Conservation (phyloP, 2,329 filamentous ascomycete genomes). For the Sclerotinia minor region DNA sequence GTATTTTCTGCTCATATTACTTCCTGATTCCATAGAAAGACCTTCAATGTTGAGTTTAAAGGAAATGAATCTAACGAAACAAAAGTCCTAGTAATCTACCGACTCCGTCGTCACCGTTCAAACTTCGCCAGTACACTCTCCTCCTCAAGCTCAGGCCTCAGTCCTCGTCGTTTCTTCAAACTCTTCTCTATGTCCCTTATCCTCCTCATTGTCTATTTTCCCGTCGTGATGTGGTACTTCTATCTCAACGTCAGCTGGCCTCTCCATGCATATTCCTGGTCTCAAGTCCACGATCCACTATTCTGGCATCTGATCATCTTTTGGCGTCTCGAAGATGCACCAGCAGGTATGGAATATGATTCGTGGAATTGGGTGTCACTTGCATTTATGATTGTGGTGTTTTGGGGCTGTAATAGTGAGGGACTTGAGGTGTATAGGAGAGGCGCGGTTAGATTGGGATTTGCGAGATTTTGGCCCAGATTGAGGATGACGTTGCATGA, state of each 20-base stretch:
- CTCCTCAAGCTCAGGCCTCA: constrained; percentile 52
- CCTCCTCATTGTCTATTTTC: constrained; percentile 53
- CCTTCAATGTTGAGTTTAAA: too few relatives aligned
- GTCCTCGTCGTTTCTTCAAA: constrained; percentile 60
- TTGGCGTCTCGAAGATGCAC: constrained; percentile 45
- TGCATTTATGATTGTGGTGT: constrained; percentile 58
- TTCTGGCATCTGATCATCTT: constrained; percentile 52
- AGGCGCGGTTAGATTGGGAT: constrained; percentile 31
- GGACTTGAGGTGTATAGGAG: constrained; percentile 54
- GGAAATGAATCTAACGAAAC: neutral
- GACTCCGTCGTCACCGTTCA: constrained; percentile 60
- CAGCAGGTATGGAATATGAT: constrained; percentile 48
- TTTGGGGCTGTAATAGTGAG: constrained; percentile 65
- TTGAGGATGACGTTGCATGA: constrained; percentile 28
- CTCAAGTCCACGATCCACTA: constrained; percentile 49
- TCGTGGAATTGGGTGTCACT: constrained; percentile 57
- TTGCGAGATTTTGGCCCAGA: constrained; percentile 34
- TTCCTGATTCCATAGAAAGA: neutral
- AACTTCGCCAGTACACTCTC: constrained; percentile 58
- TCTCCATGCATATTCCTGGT: constrained; percentile 53
- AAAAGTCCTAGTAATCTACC: constrained; percentile 58
- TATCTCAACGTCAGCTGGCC: constrained; percentile 49
- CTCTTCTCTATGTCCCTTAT: constrained; percentile 58
- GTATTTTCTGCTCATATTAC: constrained; percentile 34
- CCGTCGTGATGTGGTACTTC: constrained; percentile 54